Base-by-base conservation (phyloP, 495 filamentous ascomycete species). In the Schizothecium vesticola region DNA sequence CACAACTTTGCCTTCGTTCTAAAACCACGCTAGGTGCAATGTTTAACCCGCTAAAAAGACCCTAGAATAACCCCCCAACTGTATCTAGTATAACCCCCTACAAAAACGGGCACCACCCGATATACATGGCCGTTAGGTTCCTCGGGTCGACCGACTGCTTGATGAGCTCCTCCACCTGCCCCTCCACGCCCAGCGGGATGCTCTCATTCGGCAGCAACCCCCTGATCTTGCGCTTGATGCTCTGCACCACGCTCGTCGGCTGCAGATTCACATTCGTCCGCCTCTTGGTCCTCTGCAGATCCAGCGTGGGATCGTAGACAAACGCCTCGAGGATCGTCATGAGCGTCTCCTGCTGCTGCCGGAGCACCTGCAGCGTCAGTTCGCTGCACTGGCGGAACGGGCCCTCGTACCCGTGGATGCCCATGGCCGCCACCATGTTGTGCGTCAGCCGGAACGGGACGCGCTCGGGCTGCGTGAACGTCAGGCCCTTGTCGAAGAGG, bases 361-460 rank as follows among this genome's bases (percentile, higher is more conserved):
- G 85, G 3, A 97, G 81, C n/a, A 97, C 87, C 29, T 85, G 80
- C 66, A 97, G 83, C 23, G 92, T 94, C 59, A 97, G 86, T 80
- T 99, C 95, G 66, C 91, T 94, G 59, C 91, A 93, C 77, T 90
- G 89, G 21, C 96, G 88, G 79, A 97, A 99, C 0, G 94, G 93
- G 1, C 96, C 90, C 74, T 98, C 94, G 76, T 93, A 92, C 61
- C 93, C 90, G 73, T 94, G 92, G 33, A 95, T 90, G 19, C 95
- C 95, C 83, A 99, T 96, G 19, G 95, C 96, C 73, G 96, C 92
- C 16, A 94, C 84, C 94, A 99, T 98, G 79, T 99, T 98, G 78
- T 97, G 93, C 10, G 95, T 99, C 56, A 99, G 84, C 22, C 95
- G 92, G 84, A 99, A 99, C n/a, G 95, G 95, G 19, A 99, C 95